Conservation (phyloP, 768 basidiomycete genomes). For the Naganishia randhawae region DNA sequence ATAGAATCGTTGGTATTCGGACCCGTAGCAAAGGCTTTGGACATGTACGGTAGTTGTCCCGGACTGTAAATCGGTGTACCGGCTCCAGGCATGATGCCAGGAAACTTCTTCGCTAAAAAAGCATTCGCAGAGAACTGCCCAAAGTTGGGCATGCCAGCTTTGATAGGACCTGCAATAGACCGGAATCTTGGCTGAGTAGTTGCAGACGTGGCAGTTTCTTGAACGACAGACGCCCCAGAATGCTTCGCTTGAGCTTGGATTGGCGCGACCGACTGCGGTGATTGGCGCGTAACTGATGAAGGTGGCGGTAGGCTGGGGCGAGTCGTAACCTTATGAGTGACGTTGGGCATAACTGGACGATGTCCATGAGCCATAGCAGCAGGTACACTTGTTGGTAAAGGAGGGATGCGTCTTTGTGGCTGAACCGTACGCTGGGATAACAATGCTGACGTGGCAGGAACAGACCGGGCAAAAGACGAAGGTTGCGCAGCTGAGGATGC, state of each 20-base stretch:
- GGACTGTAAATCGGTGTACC: constrained; percentile 10
- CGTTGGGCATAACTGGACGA: not conserved
- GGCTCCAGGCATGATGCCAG: constrained; percentile 12
- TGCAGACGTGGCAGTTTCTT: not conserved
- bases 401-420: not conserved
- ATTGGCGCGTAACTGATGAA: not conserved
- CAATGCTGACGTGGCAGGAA: too few species aligned
- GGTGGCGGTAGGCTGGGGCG: not conserved
- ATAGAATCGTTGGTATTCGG: too few species aligned
- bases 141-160: constrained; percentile 16
- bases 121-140: constrained; percentile 17
- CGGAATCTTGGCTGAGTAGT: not conserved
- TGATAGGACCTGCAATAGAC: constrained; percentile 14
- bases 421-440: not conserved
- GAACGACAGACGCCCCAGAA: not conserved
- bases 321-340: not conserved
- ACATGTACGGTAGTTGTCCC: constrained; percentile 19
- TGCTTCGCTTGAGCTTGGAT: not conserved
- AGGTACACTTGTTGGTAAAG: not conserved
- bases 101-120: constrained; percentile 14
- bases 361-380: not conserved
- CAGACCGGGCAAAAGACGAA: not conserved
- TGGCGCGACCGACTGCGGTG: not conserved
- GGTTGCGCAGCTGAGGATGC: not conserved
- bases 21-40: not conserved